Evolutionary conservation across 768 basidiomycete genomes (phyloP).

Genomic region (Peribolospora kevripleyi): DNA sequence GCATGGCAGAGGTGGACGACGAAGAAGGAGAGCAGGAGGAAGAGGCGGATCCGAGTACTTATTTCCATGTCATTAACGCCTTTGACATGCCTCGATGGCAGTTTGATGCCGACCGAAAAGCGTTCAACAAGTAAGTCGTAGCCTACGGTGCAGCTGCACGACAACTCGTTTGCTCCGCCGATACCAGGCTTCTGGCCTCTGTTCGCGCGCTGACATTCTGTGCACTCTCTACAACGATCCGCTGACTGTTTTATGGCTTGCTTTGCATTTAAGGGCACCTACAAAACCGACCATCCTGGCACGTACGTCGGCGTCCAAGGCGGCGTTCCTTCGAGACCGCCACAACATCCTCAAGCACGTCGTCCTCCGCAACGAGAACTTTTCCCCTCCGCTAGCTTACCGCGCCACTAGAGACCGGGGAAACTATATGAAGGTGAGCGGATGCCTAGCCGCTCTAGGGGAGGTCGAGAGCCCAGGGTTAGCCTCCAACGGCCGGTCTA

Average conservation of each 20-base stretch:
- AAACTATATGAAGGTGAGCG: slow-evolving; percentile 57
- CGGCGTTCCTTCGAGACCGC: slow-evolving; percentile 55
- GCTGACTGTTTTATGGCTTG: not conserved
- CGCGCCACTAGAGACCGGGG: slow-evolving; percentile 53
- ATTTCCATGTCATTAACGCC: slow-evolving; percentile 62
- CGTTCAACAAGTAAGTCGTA: slow-evolving; percentile 53
- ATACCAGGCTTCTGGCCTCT: not conserved
- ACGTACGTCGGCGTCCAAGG: slow-evolving; percentile 58
- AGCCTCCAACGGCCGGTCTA: not conserved
- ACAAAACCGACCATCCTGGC: slow-evolving; percentile 37
- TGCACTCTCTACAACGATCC: not conserved
- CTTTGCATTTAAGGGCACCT: slow-evolving; percentile 24
- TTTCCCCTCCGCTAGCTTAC: slow-evolving; percentile 73
- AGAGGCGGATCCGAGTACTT: slow-evolving; percentile 43
- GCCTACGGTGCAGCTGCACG: not conserved
- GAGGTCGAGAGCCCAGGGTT: not conserved
- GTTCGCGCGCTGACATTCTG: not conserved
- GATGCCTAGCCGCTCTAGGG: not conserved
- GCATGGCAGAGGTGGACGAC: not conserved
- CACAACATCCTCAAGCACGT: slow-evolving; percentile 80
- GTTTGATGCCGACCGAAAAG: slow-evolving; percentile 63
- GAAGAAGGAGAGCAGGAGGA: not conserved
- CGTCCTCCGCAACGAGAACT: slow-evolving; percentile 84
- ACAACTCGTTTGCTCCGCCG: not conserved
- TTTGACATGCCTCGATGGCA: slow-evolving; percentile 91